A percentile compares a stretch with the other conserved stretches of the same genome.
phyloP scores from a whole-genome alignment of 805 yeast species.

The Sungouiella blattae region DNA sequence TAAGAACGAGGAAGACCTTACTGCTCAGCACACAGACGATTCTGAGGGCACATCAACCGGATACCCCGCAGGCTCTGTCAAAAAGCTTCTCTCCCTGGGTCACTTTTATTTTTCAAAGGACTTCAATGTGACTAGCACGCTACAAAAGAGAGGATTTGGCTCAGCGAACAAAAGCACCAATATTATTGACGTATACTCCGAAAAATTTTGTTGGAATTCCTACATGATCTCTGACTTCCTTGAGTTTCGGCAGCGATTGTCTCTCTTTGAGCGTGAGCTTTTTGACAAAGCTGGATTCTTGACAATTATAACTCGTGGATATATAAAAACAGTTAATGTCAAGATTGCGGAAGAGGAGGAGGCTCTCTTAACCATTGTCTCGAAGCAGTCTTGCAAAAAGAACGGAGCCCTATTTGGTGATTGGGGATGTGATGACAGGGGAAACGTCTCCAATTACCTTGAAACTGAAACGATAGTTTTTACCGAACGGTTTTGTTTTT shows the following conservation, averaged over 20 bases:
- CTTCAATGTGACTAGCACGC: constrained; percentile 43
- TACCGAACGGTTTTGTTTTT: constrained; percentile 36
- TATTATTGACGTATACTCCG: constrained; percentile 36
- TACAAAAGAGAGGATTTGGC: constrained; percentile 42
- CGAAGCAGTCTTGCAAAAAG: constrained; percentile 49
- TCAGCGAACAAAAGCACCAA: constrained; percentile 17
- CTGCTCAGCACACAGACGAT: constrained; percentile 18
- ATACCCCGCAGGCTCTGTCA: constrained; percentile 44
- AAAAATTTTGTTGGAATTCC: constrained; percentile 50
- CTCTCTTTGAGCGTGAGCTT: constrained; percentile 32
- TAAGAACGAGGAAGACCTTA: constrained; percentile 8
- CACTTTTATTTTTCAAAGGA: constrained; percentile 46
- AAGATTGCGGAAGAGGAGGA: constrained; percentile 26
- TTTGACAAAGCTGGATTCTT: constrained; percentile 49
- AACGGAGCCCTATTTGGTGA: constrained; percentile 53
- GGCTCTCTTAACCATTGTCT: constrained; percentile 45
- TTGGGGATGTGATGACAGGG: constrained; percentile 56
- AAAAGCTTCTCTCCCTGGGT: constrained; percentile 43
- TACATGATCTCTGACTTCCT: constrained; percentile 44
- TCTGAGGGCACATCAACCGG: constrained; percentile 12
- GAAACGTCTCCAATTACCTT: constrained; percentile 48
- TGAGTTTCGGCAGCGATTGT: constrained; percentile 43
- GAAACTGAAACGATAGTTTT: constrained; percentile 51
- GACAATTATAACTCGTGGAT: constrained; percentile 49
- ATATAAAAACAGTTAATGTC: constrained; percentile 44